A percentile compares a stretch with the other conserved stretches of the same genome.
phyloP scores from a whole-genome alignment of 2,329 filamentous ascomycete species.

The Verticillium albo-atrum region DNA sequence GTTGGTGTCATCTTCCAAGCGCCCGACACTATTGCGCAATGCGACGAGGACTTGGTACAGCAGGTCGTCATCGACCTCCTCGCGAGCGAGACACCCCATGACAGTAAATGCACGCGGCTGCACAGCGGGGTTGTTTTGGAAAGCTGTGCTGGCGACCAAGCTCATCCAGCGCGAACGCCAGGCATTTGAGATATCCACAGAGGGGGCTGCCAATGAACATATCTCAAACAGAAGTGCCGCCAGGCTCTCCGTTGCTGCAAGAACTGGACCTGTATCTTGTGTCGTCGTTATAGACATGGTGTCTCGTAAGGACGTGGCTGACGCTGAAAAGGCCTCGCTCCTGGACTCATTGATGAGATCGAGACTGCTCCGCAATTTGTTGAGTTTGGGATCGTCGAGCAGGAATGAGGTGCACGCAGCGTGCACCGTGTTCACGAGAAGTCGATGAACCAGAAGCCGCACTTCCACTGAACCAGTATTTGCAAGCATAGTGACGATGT shows the following conservation, averaged over 20 bases:
- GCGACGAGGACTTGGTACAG: constrained; percentile 68
- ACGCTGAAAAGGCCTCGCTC: constrained; percentile 52
- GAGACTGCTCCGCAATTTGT: constrained; percentile 51
- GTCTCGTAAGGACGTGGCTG: constrained; percentile 42
- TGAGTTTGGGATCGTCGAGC: constrained; percentile 54
- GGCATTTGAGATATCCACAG: constrained; percentile 60
- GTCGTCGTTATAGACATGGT: constrained; percentile 49
- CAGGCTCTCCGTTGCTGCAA: constrained; percentile 56
- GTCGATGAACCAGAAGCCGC: constrained; percentile 54
- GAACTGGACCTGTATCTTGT: constrained; percentile 47
- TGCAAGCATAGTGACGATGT: constrained; percentile 66
- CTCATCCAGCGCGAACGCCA: constrained; percentile 74
- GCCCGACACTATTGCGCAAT: constrained; percentile 58
- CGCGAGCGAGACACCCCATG: constrained; percentile 67
- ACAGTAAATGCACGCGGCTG: constrained; percentile 66
- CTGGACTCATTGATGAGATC: constrained; percentile 56
- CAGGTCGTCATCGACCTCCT: constrained; percentile 68
- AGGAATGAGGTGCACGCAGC: constrained; percentile 62
- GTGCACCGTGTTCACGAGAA: constrained; percentile 64
- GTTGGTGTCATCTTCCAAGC: constrained; percentile 60
- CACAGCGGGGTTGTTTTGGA: constrained; percentile 68
- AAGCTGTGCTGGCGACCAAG: constrained; percentile 66
- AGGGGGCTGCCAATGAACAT: constrained; percentile 58
- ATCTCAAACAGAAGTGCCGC: constrained; percentile 60
- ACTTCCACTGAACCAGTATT: constrained; percentile 58